Conservation (phyloP, 345 rosid species). For the Moricandia moricandioides region DNA sequence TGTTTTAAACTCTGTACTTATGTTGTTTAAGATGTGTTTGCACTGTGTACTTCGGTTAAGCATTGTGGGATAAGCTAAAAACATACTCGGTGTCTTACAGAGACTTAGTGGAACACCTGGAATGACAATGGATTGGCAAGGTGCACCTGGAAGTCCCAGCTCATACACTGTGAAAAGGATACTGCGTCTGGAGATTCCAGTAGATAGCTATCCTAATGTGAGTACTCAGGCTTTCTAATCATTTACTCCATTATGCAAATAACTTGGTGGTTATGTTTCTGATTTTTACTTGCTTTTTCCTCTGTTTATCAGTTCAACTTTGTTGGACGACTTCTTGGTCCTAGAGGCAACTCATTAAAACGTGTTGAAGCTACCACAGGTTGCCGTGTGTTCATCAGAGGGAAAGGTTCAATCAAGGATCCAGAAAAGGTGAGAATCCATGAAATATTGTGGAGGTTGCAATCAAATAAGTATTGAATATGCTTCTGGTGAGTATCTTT, state of each 20-base stretch:
- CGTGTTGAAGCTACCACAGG: constrained; percentile 99
- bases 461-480: not conserved
- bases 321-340: constrained; percentile 97
- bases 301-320: constrained; percentile 69
- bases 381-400: constrained; percentile 96
- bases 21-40: not conserved
- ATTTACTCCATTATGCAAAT: not conserved
- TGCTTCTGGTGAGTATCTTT: not conserved
- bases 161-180: constrained; percentile 95
- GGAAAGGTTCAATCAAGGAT: constrained; percentile 98
- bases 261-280: not conserved
- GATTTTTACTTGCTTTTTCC: not conserved
- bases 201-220: constrained; percentile 56
- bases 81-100: constrained; percentile 21
- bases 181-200: constrained; percentile 98
- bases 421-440: constrained; percentile 71
- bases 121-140: constrained; percentile 99
- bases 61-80: constrained; percentile 11
- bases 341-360: constrained; percentile 96
- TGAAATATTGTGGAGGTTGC: not conserved
- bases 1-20: not conserved
- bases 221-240: constrained; percentile 9
- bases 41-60: not conserved
- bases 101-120: constrained; percentile 89
- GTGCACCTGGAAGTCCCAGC: constrained; percentile 96